These are phyloP conservation scores for Beauveria sp. DNA, from an alignment of 2,329 filamentous ascomycete species.

Conservation along the genomic window DNA sequence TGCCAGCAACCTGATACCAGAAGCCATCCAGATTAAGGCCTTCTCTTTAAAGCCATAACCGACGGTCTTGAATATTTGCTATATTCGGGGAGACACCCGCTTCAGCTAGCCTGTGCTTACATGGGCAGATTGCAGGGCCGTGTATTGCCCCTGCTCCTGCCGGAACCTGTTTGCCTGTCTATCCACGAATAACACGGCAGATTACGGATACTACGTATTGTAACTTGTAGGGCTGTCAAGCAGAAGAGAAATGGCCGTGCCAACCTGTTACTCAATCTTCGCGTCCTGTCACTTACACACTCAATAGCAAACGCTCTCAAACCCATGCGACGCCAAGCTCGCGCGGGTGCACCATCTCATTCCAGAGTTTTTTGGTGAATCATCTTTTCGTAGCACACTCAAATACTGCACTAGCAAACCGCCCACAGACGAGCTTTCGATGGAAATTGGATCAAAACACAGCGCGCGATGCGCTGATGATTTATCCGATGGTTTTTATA, in stretches of 20 bases:
- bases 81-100: too few species aligned
- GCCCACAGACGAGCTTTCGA: not conserved
- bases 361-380: not conserved
- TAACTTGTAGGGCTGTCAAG: not conserved
- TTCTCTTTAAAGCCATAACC: not conserved
- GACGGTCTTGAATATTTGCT: too few species aligned
- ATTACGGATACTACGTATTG: not conserved
- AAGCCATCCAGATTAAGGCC: too few species aligned
- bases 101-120: not conserved
- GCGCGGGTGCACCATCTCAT: not conserved
- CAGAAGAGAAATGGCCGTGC: not conserved
- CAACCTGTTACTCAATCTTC: not conserved
- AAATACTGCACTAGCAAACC: not conserved
- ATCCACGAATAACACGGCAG: not conserved
- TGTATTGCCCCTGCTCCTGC: not conserved
- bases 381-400: not conserved
- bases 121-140: not conserved
- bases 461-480: not conserved
- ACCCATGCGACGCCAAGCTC: not conserved
- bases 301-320: slow-evolving; percentile 3
- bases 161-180: too few species aligned
- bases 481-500: not conserved
- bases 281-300: not conserved
- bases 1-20: not conserved
- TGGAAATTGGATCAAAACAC: not conserved